phyloP scores from a whole-genome alignment of 495 filamentous ascomycete species.

The Chaetomium fimeti region DNA sequence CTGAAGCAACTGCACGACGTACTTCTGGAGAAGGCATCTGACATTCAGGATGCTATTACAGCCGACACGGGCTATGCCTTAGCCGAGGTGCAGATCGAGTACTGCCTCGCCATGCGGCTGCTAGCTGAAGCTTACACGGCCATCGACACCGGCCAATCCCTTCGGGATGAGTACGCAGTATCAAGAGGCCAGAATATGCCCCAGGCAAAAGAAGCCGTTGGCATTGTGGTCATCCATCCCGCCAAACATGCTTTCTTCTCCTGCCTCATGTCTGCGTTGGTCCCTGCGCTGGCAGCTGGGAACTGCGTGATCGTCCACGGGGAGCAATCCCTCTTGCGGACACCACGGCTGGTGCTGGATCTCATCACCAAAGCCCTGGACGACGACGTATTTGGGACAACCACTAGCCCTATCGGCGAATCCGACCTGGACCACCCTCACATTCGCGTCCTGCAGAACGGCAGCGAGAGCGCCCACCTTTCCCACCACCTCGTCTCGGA shows the following conservation, averaged over 20 bases:
- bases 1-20: constrained; percentile 16
- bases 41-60: constrained; percentile 5
- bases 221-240: constrained; percentile 55
- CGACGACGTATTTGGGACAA: constrained; percentile 4
- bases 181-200: constrained; percentile 42
- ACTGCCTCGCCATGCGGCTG: constrained; percentile 41
- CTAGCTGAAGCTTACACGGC: constrained; percentile 47
- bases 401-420: background rate
- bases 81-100: constrained; percentile 47
- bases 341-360: constrained; percentile 5
- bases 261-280: constrained; percentile 46
- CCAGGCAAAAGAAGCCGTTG: constrained; percentile 33
- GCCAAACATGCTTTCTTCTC: constrained; percentile 50
- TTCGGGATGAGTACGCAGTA: constrained; percentile 53
- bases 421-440: constrained; percentile 28
- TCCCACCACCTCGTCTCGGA: constrained; percentile 34
- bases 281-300: constrained; percentile 52
- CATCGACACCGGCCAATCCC: constrained; percentile 41
- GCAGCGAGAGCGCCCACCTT: background rate
- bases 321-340: constrained; percentile 6
- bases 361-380: background rate
- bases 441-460: constrained; percentile 13
- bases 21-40: constrained; percentile 2
- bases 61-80: constrained; percentile 24
- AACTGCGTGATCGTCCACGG: constrained; percentile 49